Evolutionary conservation across 2,329 filamentous ascomycete species (phyloP), one percentile per base, ranked within the genome.

Genomic region (Cryphonectria carpinicola): DNA sequence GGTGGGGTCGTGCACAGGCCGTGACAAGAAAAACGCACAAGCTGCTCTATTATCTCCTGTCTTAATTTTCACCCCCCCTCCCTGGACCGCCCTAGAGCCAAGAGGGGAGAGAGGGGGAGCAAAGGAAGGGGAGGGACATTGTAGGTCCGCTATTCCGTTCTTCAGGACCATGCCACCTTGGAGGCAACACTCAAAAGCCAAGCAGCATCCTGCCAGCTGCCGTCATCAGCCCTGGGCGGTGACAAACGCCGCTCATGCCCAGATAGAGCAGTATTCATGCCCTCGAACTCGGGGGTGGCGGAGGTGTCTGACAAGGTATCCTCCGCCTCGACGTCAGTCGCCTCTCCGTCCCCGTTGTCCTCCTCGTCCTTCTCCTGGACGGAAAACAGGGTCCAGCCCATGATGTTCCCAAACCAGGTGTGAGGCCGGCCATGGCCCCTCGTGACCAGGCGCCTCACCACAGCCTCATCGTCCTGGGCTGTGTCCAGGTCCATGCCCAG

Each of bases 101-200:
- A 56, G 32, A 32, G 32, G 32, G 52, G 52, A 28, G 43, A 8
- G 43, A 19, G 17, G 5, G 46, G 22, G 6, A 49, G 11, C 2
- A n/a, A 32, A 14, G 11, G 25, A 4, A 4, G 37, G 37, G 37
- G 37, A 39, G 35, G 56, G 32, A 60, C 25, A 14, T 46, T 65
- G 67, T 58, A 62, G 52, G 63, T 35, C 52, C 22, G 54, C 37
- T 28, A 32, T 62, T 64, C 28, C 25, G n/a, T 39, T 39, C 17
- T 39, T 67, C 54, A 72, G 37, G 71, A 71, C 71, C 71, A 72
- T 19, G 71, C 71, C 14, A 90, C 86, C 76, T 88, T 90, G 37
- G 86, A 85, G 14, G 89, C 90, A 73, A 92, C 88, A 73, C 85
- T 90, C 69, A 92, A 79, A 63, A 92, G 79, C 90, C 90, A 92